A percentile compares a stretch with the other conserved stretches of the same genome.
Evolutionary conservation across 176 grass and related monocot species (phyloP).

Genomic region (Poa pratensis): DNA sequence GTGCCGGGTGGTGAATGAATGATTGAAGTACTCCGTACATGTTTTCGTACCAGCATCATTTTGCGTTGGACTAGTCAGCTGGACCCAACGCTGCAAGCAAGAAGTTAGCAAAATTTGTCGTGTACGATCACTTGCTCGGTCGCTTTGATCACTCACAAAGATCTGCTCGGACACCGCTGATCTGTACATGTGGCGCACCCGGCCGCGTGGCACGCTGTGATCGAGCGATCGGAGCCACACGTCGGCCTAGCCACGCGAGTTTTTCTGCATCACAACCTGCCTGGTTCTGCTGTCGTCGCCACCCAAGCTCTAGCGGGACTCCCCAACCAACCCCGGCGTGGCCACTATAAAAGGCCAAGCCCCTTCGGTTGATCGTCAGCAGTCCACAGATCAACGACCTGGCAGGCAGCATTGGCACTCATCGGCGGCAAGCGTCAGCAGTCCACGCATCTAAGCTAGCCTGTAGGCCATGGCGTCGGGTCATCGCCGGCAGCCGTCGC

Average conservation of each 20-base stretch:
- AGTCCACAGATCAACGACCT: no score
- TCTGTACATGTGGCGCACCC: background rate
- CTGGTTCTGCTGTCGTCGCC: background rate
- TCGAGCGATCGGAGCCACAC: background rate
- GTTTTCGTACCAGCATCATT: background rate
- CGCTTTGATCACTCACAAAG: background rate
- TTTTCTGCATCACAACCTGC: background rate
- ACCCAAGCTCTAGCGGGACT: background rate
- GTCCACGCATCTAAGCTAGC: background rate
- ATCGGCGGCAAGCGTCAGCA: no score
- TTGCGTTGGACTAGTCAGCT: background rate
- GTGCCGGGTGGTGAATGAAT: background rate
- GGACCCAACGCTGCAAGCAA: no score
- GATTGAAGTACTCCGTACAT: background rate
- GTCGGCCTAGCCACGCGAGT: no score
- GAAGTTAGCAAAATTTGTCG: background rate
- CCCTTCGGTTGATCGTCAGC: no score
- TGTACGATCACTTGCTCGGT: background rate
- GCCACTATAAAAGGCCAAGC: constrained; percentile 27
- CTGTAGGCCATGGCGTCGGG: constrained; percentile 43
- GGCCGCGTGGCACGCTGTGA: background rate
- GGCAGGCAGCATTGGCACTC: no score
- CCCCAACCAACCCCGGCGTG: background rate
- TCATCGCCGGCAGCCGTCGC: constrained; percentile 54
- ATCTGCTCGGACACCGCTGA: background rate